phyloP scores from a whole-genome alignment of 805 yeast species.

The Suhomyces kilbournensis region DNA sequence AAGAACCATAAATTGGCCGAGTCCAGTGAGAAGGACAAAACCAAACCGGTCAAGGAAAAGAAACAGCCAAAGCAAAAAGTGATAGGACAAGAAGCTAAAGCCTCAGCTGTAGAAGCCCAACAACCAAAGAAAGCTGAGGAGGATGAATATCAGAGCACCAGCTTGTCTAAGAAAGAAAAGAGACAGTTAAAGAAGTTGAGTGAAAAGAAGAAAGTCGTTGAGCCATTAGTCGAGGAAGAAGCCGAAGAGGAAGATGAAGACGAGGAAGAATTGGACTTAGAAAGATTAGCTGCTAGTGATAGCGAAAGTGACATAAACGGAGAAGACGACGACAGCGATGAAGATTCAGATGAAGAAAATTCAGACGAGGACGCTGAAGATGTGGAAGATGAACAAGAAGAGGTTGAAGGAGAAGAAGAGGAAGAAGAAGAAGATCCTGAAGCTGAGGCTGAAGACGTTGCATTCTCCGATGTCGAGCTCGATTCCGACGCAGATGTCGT shows the following conservation, averaged over 20 bases:
- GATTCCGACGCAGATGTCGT: conserved; percentile 95
- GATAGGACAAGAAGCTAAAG: conserved; percentile 9
- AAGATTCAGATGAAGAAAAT: conserved; percentile 31
- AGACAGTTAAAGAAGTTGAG: conserved; percentile 54
- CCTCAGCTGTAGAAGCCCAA: conserved; percentile 9
- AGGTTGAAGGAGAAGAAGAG: conserved; percentile 59
- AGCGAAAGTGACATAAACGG: conserved; percentile 40
- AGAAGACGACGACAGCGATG: conserved; percentile 8
- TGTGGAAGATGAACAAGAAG: conserved; percentile 51
- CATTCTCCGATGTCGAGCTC: conserved; percentile 85
- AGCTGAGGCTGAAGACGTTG: conserved; percentile 72
- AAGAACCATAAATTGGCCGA: conserved; percentile 24
- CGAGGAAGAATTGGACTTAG: conserved; percentile 47
- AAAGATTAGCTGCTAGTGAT: conserved; percentile 55
- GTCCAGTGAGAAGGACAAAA: conserved; percentile 21
- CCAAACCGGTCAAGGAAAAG: conserved; percentile 17
- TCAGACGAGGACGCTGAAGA: conserved; percentile 36
- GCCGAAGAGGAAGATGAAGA: conserved; percentile 37
- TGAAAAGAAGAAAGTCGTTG: conserved; percentile 26
- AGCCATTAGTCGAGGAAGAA: conserved; percentile 30
- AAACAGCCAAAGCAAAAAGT: conserved; percentile 7
- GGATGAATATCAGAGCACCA: conserved; percentile 45
- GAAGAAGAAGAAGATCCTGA: conserved; percentile 60
- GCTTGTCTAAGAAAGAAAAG: conserved; percentile 61
- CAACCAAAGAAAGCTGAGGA: conserved; percentile 13